A percentile compares a stretch with the other conserved stretches of the same genome.
Evolutionary conservation across 805 yeast species (phyloP).

Genomic region (Peterozyma xylosa): DNA sequence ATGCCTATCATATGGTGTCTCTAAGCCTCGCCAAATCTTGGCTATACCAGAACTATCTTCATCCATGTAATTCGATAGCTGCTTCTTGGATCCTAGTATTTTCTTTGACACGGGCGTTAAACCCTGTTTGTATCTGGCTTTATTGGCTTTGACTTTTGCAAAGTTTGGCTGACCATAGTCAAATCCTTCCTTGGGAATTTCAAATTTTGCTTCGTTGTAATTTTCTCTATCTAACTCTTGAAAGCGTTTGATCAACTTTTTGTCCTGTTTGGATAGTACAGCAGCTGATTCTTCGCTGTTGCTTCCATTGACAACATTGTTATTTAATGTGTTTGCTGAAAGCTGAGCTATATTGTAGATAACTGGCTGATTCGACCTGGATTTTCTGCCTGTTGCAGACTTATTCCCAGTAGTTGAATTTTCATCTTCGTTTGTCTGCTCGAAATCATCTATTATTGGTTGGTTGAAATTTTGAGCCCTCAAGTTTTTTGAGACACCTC

Average conservation of each 20-base stretch:
- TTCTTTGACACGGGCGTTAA: slow-evolving; percentile 27
- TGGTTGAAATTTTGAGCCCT: not conserved
- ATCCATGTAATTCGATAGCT: slow-evolving; percentile 31
- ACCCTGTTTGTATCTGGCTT: slow-evolving; percentile 12
- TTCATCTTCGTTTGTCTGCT: not conserved
- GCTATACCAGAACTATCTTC: slow-evolving; percentile 26
- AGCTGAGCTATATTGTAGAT: slow-evolving; percentile 24
- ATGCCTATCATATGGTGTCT: slow-evolving; percentile 23
- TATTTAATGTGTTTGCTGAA: slow-evolving; percentile 10
- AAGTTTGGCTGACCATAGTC: slow-evolving; percentile 10
- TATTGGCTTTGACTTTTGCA: slow-evolving; percentile 2
- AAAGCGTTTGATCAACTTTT: slow-evolving; percentile 28
- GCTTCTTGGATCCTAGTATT: slow-evolving; percentile 30
- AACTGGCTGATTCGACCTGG: slow-evolving; percentile 8
- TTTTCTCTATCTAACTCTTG: slow-evolving; percentile 35
- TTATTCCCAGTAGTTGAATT: not conserved
- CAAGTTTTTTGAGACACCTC: not conserved
- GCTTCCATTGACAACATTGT: slow-evolving; percentile 17
- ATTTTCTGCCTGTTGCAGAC: not conserved
- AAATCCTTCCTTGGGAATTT: slow-evolving; percentile 25
- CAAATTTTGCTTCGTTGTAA: slow-evolving; percentile 31
- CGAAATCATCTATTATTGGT: not conserved
- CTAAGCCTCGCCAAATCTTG: slow-evolving; percentile 20
- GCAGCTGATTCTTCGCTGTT: slow-evolving; percentile 14
- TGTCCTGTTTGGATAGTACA: slow-evolving; percentile 19